phyloP scores from a whole-genome alignment of 2,329 filamentous ascomycete genomes.

The Didymosphaeria variabile region DNA sequence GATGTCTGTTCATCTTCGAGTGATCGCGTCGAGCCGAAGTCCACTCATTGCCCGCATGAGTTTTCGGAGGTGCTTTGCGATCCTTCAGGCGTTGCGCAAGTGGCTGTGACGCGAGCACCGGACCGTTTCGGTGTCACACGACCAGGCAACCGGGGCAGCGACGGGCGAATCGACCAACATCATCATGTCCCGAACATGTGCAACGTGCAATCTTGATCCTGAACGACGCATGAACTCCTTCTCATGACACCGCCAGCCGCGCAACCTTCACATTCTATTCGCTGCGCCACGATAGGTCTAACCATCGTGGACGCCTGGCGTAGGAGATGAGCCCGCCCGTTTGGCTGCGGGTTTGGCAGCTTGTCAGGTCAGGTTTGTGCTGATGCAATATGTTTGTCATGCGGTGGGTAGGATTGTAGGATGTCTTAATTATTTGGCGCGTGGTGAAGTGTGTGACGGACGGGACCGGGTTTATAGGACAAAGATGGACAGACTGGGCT shows the following conservation, averaged over 20 bases:
- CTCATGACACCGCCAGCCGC: background rate
- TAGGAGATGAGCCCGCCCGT: background rate
- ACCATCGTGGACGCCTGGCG: background rate
- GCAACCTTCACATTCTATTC: background rate
- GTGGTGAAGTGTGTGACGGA: background rate
- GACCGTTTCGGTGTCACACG: constrained; percentile 8
- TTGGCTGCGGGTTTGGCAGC: background rate
- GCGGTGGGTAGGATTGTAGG: background rate
- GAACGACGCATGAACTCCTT: background rate
- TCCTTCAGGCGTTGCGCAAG: background rate
- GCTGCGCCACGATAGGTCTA: background rate
- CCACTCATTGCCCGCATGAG: background rate
- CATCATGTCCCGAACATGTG: background rate
- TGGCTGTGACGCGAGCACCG: constrained; percentile 4
- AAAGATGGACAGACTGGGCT: background rate
- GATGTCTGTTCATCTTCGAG: background rate
- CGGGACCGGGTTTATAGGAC: background rate
- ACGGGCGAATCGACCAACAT: background rate
- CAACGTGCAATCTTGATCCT: background rate
- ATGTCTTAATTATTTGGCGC: background rate
- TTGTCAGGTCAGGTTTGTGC: background rate
- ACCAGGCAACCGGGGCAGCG: background rate
- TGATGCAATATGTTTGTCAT: background rate
- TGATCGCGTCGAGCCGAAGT: background rate
- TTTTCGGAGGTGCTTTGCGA: background rate